Percentiles rank a stretch among this genome's conserved stretches.
Conservation (phyloP, 2,329 filamentous ascomycete genomes). For the Lizonia empirigonia region DNA sequence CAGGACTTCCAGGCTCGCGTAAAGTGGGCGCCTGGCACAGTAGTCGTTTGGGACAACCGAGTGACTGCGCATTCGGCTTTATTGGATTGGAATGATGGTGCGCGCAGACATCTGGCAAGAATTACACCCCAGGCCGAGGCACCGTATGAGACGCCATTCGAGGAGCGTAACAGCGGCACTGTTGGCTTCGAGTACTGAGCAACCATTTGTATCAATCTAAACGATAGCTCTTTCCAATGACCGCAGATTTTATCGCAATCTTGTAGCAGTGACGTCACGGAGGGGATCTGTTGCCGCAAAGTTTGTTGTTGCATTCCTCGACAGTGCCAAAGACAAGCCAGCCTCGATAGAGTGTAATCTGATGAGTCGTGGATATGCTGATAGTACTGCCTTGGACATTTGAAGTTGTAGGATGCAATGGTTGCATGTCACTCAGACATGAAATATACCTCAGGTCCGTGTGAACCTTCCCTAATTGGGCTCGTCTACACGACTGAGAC, state of each 20-base stretch:
- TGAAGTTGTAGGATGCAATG: no score
- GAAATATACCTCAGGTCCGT: no score
- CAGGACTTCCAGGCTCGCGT: constrained; percentile 76
- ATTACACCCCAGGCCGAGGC: constrained; percentile 83
- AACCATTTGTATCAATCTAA: neutral
- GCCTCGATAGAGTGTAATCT: no score
- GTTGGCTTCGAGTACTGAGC: constrained; percentile 30
- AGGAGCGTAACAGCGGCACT: constrained; percentile 31
- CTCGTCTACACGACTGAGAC: no score
- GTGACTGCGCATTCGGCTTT: constrained; percentile 79
- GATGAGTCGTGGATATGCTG: no score
- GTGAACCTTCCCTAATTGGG: no score
- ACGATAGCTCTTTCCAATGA: neutral
- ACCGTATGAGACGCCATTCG: constrained; percentile 69
- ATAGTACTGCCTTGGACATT: no score
- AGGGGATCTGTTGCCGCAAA: no score
- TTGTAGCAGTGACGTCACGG: neutral
- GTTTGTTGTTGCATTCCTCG: no score
- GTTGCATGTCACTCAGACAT: no score
- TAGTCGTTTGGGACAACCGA: constrained; percentile 87
- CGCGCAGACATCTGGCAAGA: constrained; percentile 77
- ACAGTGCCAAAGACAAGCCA: no score
- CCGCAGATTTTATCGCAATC: neutral
- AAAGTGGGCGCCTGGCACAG: constrained; percentile 78
- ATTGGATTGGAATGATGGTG: constrained; percentile 80